These are phyloP conservation scores for Pinus tabuliformis DNA, from an alignment of 75 land plant genomes.

Conservation along the genomic window DNA sequence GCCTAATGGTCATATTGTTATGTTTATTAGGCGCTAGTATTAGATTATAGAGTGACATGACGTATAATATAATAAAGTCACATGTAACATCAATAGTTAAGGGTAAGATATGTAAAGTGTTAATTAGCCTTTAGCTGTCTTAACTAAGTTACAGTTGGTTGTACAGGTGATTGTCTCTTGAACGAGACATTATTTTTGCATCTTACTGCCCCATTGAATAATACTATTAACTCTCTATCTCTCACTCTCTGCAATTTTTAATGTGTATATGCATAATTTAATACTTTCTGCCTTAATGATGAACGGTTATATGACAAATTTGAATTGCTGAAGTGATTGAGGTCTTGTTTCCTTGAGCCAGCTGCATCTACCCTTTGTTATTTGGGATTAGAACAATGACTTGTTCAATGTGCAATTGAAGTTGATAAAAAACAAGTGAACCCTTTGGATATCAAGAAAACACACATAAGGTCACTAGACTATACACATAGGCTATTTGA, in stretches of 20 bases:
- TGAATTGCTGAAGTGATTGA: not conserved
- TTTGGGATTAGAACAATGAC: not conserved
- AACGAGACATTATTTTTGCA: not conserved
- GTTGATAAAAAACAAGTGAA: not conserved
- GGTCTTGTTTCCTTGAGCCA: not conserved
- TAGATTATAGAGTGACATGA: not conserved
- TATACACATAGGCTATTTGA: not conserved
- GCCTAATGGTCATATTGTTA: not conserved
- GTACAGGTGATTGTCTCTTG: no score
- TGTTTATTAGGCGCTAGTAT: no score
- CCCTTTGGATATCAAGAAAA: not conserved
- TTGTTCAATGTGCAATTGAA: not conserved
- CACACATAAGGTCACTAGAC: not conserved
- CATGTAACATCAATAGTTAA: not conserved
- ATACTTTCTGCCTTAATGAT: not conserved
- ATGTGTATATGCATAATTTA: not conserved
- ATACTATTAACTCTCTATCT: not conserved
- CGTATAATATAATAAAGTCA: not conserved
- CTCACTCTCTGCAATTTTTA: not conserved
- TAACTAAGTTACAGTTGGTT: no score
- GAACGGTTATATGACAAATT: not conserved
- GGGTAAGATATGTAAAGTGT: not conserved
- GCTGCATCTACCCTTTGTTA: not conserved
- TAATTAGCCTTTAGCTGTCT: not conserved
- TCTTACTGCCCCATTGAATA: not conserved